Percentiles rank a stretch among this genome's conserved stretches.
Conservation (phyloP, 768 basidiomycete species). For the Leccinellum luteum region DNA sequence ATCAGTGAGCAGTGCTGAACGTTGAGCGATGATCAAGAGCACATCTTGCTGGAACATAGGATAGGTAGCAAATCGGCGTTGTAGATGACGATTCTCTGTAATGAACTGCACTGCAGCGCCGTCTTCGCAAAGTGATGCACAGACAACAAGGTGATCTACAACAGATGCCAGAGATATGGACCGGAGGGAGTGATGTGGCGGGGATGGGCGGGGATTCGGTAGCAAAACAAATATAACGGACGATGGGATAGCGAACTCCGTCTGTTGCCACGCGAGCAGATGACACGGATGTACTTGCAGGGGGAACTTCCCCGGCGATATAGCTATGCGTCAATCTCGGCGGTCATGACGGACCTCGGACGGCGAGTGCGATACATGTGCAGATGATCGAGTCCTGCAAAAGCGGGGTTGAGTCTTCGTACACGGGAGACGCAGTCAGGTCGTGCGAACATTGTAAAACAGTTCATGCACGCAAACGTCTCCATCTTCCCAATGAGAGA, state of each 20-base stretch:
- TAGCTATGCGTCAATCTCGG: conserved; percentile 19
- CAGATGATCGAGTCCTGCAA: conserved; percentile 69
- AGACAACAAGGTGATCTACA: conserved; percentile 17
- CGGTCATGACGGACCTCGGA: conserved; percentile 43
- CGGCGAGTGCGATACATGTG: conserved; percentile 61
- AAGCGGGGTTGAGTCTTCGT: conserved; percentile 9
- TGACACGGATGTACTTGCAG: conserved; percentile 21
- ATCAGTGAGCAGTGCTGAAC: neutral
- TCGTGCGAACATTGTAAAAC: conserved; percentile 64
- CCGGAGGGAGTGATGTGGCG: conserved; percentile 11
- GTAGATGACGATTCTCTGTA: conserved; percentile 13
- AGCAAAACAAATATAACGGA: conserved; percentile 22
- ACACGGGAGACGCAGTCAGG: conserved; percentile 5
- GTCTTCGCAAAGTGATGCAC: conserved; percentile 27
- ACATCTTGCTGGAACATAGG: neutral
- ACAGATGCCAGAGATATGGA: conserved; percentile 18
- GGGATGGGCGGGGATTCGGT: conserved; percentile 10
- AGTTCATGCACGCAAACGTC: conserved; percentile 78
- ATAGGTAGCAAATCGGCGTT: conserved; percentile 8
- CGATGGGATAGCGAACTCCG: conserved; percentile 14
- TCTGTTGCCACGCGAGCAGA: conserved; percentile 17
- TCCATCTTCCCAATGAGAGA: conserved; percentile 86
- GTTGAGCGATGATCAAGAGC: neutral
- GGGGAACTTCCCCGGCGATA: conserved; percentile 21
- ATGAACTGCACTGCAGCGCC: conserved; percentile 3